Evolutionary conservation across 2,329 filamentous ascomycete species (phyloP).

Genomic region (Calonectria montana): DNA sequence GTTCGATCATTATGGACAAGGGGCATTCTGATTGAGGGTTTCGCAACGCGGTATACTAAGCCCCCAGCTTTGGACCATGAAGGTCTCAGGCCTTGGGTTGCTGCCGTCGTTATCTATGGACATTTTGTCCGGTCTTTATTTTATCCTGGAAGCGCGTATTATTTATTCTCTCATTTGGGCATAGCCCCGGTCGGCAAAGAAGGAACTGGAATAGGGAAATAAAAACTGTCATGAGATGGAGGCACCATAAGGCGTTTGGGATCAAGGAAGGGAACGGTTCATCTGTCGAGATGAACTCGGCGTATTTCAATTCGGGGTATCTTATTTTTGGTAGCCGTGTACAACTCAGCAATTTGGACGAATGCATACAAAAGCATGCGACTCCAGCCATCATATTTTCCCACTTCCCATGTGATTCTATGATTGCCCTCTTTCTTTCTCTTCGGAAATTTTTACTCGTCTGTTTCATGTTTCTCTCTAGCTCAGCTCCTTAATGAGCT

Average conservation of each 20-base stretch:
- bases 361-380: slow-evolving; percentile 35
- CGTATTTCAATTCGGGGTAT: slow-evolving; percentile 40
- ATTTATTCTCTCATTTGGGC: slow-evolving; percentile 35
- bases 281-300: slow-evolving; percentile 31
- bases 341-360: slow-evolving; percentile 31
- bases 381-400: slow-evolving; percentile 24
- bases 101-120: slow-evolving; percentile 13
- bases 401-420: slow-evolving; percentile 2
- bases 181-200: slow-evolving; percentile 30
- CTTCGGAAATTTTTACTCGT: not conserved
- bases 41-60: not conserved
- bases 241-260: slow-evolving; percentile 36
- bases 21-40: not conserved
- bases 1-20: slow-evolving; percentile 12
- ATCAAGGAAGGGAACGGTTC: slow-evolving; percentile 25
- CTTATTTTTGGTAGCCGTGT: slow-evolving; percentile 35
- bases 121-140: not conserved
- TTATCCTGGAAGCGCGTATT: slow-evolving; percentile 28
- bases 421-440: not conserved
- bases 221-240: slow-evolving; percentile 29
- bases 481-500: slow-evolving; percentile 69
- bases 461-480: slow-evolving; percentile 43
- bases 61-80: not conserved
- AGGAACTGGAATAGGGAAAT: slow-evolving; percentile 23
- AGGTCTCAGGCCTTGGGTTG: not conserved